Percentiles rank a stretch among this genome's conserved stretches.
phyloP scores from a whole-genome alignment of 176 grass and related monocot genomes.

The Hordeum marinum region DNA sequence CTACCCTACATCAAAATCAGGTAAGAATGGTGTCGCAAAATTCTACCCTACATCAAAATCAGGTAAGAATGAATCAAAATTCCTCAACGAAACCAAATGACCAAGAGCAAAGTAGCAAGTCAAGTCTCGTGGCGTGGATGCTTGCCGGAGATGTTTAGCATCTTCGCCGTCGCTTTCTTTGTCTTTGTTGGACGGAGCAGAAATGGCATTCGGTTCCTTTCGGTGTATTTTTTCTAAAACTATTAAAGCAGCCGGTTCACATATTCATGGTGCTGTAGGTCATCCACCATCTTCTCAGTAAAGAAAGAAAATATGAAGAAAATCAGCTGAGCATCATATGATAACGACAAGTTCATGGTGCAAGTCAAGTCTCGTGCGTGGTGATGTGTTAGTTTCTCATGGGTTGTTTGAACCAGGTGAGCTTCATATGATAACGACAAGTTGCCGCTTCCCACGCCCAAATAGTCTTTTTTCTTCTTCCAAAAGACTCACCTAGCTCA shows the following conservation, averaged over 20 bases:
- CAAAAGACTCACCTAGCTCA: no score
- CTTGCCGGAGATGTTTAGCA: neutral
- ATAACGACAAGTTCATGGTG: no score
- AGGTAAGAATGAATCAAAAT: neutral
- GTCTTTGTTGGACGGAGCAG: neutral
- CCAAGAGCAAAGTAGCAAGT: neutral
- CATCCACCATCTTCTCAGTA: no score
- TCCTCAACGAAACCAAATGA: no score
- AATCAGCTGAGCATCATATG: no score
- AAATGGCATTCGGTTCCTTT: neutral
- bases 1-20: no score
- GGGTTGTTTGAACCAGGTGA: neutral
- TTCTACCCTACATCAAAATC: neutral
- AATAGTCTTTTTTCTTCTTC: no score
- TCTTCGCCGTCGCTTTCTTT: neutral
- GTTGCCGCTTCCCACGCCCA: neutral
- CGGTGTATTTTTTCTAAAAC: neutral
- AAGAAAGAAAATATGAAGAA: no score
- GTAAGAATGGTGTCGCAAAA: neutral
- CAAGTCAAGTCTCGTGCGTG: neutral
- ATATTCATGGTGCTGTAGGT: neutral
- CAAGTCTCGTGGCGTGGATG: neutral
- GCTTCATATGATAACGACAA: neutral
- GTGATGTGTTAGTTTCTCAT: neutral
- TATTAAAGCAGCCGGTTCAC: neutral